Percentiles rank a stretch among this genome's conserved stretches.
phyloP scores from a whole-genome alignment of 1,284 basidiomycete species.

The Rhizoctonia solani region DNA sequence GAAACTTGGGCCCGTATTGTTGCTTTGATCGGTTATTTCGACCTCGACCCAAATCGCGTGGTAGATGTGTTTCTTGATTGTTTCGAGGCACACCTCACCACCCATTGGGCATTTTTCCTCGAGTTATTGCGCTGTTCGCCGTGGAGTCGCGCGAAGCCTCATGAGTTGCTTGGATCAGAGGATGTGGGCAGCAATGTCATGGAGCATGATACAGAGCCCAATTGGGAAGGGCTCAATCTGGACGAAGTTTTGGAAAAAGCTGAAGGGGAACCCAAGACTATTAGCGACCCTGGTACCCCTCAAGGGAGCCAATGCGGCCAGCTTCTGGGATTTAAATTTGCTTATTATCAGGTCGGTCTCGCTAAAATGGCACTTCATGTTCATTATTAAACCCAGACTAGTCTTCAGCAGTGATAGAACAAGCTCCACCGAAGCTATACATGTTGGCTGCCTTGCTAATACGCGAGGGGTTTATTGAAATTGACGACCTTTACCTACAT shows the following conservation, averaged over 20 bases:
- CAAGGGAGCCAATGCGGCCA: constrained; percentile 57
- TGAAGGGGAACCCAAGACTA: constrained; percentile 44
- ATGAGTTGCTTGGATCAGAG: constrained; percentile 38
- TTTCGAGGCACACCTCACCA: constrained; percentile 77
- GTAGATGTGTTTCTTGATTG: constrained; percentile 94
- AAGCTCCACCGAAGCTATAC: constrained; percentile 73
- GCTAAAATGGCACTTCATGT: constrained; percentile 32
- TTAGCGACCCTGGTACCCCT: constrained; percentile 17
- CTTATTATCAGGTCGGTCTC: constrained; percentile 75
- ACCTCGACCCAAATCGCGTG: constrained; percentile 92
- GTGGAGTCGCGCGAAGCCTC: constrained; percentile 56
- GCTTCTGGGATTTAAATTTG: constrained; percentile 95
- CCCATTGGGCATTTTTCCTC: constrained; percentile 92
- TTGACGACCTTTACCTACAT: constrained; percentile 87
- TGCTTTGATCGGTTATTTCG: constrained; percentile 92
- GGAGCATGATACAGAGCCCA: constrained; percentile 48
- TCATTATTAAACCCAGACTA: constrained; percentile 41
- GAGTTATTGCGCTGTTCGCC: constrained; percentile 83
- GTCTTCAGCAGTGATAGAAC: constrained; percentile 58
- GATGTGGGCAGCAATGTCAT: constrained; percentile 50
- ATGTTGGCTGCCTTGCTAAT: constrained; percentile 86
- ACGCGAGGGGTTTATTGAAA: constrained; percentile 80
- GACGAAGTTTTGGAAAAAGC: constrained; percentile 66
- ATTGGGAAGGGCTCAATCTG: constrained; percentile 56
- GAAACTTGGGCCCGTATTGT: constrained; percentile 86